These are phyloP conservation scores for Miamiensis avidus DNA, from an alignment of 169 alveolate genomes.

Conservation along the genomic window DNA sequence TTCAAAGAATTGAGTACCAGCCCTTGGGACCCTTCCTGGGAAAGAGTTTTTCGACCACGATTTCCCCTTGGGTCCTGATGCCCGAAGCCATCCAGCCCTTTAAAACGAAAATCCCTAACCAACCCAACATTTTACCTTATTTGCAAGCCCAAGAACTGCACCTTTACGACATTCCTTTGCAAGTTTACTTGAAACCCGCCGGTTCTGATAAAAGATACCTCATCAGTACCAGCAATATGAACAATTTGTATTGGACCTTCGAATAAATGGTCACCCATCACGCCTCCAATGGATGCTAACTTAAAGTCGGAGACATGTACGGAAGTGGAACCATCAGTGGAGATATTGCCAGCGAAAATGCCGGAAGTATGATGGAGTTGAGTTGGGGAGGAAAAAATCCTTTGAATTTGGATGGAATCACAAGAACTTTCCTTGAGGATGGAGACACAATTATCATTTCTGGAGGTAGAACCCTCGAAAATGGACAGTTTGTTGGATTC, in stretches of 20 bases:
- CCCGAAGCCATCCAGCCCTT: conserved; percentile 78
- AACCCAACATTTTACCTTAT: conserved; percentile 72
- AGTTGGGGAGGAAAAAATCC: conserved; percentile 78
- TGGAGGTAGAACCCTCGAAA: not conserved
- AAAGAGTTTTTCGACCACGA: conserved; percentile 81
- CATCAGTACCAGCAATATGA: conserved; percentile 52
- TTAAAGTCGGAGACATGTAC: conserved; percentile 77
- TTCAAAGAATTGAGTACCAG: conserved; percentile 80
- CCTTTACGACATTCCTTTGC: conserved; percentile 62
- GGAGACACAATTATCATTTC: conserved; percentile 60
- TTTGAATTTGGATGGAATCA: conserved; percentile 64
- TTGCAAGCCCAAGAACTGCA: conserved; percentile 50
- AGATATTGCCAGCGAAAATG: conserved; percentile 42
- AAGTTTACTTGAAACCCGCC: conserved; percentile 42
- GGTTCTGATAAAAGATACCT: conserved; percentile 18
- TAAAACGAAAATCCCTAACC: conserved; percentile 51
- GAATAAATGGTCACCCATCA: conserved; percentile 78
- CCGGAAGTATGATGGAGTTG: conserved; percentile 75
- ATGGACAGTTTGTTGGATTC: not conserved
- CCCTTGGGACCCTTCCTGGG: conserved; percentile 90
- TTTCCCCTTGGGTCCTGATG: conserved; percentile 87
- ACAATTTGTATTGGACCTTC: conserved; percentile 74
- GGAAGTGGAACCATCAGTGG: conserved; percentile 86
- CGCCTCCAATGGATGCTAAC: conserved; percentile 76
- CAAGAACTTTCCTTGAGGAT: conserved; percentile 73